Conservation (phyloP, 176 grass and related monocot species). For the Avena insularis region DNA sequence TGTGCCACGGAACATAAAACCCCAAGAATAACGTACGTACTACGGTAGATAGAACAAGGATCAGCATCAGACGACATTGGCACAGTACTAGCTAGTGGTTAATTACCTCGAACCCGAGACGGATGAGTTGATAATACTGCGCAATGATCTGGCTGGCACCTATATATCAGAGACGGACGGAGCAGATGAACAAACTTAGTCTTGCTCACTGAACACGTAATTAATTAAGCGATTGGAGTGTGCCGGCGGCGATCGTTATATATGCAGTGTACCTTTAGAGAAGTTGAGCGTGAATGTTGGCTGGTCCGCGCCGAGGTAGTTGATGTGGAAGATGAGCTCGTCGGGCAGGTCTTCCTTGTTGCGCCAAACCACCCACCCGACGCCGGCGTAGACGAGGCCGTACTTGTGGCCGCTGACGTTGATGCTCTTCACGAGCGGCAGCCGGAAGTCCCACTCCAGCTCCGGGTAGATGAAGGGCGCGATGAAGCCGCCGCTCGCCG, state of each 20-base stretch:
- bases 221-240: background rate
- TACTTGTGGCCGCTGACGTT: conserved; percentile 84
- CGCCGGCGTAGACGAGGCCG: conserved; percentile 75
- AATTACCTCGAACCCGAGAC: conserved; percentile 76
- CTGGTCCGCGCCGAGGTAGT: conserved; percentile 80
- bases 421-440: conserved; percentile 83
- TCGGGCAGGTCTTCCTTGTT: conserved; percentile 75
- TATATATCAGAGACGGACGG: background rate
- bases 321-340: conserved; percentile 90
- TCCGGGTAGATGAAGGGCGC: conserved; percentile 83
- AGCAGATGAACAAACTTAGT: background rate
- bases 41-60: too few relatives aligned
- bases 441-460: conserved; percentile 81
- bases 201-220: background rate
- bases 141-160: conserved; percentile 85
- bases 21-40: too few relatives aligned
- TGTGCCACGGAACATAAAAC: background rate
- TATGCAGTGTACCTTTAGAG: conserved; percentile 53
- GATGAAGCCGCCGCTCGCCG: conserved; percentile 83
- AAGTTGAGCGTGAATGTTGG: conserved; percentile 90
- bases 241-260: background rate
- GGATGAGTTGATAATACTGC: conserved; percentile 85
- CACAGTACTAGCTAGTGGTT: background rate
- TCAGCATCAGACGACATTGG: too few relatives aligned
- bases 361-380: conserved; percentile 72